phyloP scores from a whole-genome alignment of 164 flowering plant genomes.

The Berberis thunbergii region DNA sequence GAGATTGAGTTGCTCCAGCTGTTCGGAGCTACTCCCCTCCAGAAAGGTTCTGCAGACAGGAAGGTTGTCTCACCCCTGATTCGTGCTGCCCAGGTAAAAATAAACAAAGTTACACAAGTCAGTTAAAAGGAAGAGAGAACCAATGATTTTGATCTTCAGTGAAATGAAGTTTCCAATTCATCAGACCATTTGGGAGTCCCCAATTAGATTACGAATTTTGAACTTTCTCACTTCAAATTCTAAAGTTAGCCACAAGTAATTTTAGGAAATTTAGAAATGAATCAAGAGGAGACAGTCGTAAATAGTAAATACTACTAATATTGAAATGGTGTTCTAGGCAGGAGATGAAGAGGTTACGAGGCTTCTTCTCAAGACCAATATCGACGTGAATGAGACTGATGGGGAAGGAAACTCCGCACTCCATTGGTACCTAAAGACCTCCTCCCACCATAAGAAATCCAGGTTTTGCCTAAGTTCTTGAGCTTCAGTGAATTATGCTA shows the following conservation, averaged over 20 bases:
- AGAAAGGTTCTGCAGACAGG: conserved; percentile 13
- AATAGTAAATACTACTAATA: no score
- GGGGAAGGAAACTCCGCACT: conserved; percentile 54
- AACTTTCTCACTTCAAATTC: no score
- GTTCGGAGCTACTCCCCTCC: conserved; percentile 26
- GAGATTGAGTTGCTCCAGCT: conserved; percentile 55
- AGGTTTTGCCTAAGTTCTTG: conserved; percentile 16
- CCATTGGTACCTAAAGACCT: conserved; percentile 35
- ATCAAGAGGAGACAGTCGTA: no score
- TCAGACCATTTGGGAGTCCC: no score
- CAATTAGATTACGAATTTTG: no score
- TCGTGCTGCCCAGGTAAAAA: conserved; percentile 32
- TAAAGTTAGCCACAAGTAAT: no score
- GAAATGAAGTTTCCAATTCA: no score
- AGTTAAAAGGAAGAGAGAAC: background rate
- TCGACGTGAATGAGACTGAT: conserved; percentile 36
- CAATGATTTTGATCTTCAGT: background rate
- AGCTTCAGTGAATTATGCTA: background rate
- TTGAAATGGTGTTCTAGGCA: conserved; percentile 19
- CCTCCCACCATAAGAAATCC: conserved; percentile 16
- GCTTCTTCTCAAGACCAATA: conserved; percentile 35
- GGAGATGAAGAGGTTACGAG: conserved; percentile 41
- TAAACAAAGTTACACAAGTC: background rate
- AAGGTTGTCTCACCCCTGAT: conserved; percentile 30
- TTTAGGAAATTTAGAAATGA: no score